These are phyloP conservation scores for Ormosia semicastrata DNA, from an alignment of 306 rosid genomes.

Conservation along the genomic window DNA sequence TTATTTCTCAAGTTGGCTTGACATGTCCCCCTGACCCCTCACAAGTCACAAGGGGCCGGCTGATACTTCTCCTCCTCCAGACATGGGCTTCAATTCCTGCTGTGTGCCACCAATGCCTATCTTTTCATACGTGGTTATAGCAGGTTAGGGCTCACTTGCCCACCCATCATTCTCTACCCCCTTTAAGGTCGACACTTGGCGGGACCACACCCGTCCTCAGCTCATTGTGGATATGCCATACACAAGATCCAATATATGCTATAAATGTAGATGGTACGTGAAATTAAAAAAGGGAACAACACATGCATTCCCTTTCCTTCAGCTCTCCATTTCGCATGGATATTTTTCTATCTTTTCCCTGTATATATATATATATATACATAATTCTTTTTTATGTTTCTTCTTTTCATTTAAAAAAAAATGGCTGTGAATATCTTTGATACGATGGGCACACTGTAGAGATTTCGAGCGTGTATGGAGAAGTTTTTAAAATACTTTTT, in stretches of 20 bases:
- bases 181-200: conserved; percentile 32
- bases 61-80: conserved; percentile 25
- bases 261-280: neutral
- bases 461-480: neutral
- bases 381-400: neutral
- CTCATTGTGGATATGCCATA: neutral
- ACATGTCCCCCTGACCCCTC: conserved; percentile 47
- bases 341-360: neutral
- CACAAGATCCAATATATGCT: neutral
- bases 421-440: neutral
- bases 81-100: conserved; percentile 39
- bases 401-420: neutral
- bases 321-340: neutral
- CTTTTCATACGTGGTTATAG: conserved; percentile 14
- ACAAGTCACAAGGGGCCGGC: conserved; percentile 36
- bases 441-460: conserved; percentile 29
- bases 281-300: neutral
- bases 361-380: too few species aligned
- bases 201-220: conserved; percentile 35
- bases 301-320: conserved; percentile 12
- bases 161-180: conserved; percentile 57
- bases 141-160: conserved; percentile 35
- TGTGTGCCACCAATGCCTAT: conserved; percentile 25
- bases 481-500: neutral
- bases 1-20: conserved; percentile 36